Conservation (phyloP, 2,329 filamentous ascomycete species). For the Fusarium proliferatum region DNA sequence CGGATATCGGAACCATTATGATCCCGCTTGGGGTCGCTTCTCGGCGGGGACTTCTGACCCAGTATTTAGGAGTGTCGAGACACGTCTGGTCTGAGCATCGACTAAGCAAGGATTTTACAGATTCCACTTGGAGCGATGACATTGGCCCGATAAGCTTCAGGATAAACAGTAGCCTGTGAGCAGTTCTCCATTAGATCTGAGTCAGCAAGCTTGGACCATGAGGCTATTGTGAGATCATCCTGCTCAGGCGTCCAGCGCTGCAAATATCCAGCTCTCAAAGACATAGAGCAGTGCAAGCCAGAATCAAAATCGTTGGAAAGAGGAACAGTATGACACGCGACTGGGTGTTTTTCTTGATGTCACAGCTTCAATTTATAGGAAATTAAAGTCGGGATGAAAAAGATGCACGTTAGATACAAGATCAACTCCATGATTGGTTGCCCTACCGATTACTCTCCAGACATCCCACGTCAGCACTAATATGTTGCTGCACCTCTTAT, state of each 20-base stretch:
- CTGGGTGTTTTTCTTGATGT: rapidly evolving
- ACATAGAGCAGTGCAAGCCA: rapidly evolving
- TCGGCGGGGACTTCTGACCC: rapidly evolving
- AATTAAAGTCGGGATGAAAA: too few relatives aligned
- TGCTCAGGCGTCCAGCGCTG: rapidly evolving
- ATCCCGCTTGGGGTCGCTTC: neutral
- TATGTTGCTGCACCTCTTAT: too few relatives aligned
- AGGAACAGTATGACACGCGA: rapidly evolving
- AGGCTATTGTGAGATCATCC: neutral
- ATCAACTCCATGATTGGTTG: neutral
- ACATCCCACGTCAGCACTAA: conserved; percentile 21
- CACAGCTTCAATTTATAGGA: neutral
- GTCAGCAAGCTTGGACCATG: neutral
- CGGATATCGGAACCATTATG: neutral
- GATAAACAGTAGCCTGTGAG: neutral
- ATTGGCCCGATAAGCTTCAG: neutral
- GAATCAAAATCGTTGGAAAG: rapidly evolving
- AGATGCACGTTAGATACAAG: neutral
- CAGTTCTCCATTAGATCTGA: neutral
- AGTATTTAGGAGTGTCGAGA: rapidly evolving
- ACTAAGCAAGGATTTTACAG: neutral
- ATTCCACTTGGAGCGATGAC: neutral
- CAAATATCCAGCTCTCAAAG: rapidly evolving
- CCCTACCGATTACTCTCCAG: neutral
- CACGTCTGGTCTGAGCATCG: neutral